Evolutionary conservation across 2,329 filamentous ascomycete species (phyloP).

Genomic region (Apiospora saccharicola): DNA sequence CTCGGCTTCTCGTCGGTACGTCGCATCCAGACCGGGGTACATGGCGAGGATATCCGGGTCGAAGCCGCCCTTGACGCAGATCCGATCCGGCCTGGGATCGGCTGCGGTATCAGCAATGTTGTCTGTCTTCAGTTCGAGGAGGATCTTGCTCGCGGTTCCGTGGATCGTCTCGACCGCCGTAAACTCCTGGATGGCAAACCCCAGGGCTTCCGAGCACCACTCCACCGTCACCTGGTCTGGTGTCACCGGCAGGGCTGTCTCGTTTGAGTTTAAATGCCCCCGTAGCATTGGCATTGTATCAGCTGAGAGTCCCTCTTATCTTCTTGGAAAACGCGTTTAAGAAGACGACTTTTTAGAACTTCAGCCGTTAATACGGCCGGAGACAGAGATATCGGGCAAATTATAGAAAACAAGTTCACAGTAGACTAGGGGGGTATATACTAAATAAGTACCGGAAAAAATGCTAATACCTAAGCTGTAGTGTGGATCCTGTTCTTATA

Average conservation of each 20-base stretch:
- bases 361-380: not conserved
- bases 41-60: constrained; percentile 28
- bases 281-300: not conserved
- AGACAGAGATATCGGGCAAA: too few relatives aligned
- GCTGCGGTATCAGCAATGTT: not conserved
- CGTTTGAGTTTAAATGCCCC: not conserved
- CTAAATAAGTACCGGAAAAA: too few relatives aligned
- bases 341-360: not conserved
- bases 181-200: constrained; percentile 26
- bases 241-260: not conserved
- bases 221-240: constrained; percentile 26
- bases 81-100: not conserved
- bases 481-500: too few relatives aligned
- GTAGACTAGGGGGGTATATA: too few relatives aligned
- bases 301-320: not conserved
- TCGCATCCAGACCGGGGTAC: constrained; percentile 24
- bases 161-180: constrained; percentile 27
- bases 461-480: too few relatives aligned
- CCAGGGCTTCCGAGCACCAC: constrained; percentile 28
- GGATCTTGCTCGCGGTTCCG: constrained; percentile 27
- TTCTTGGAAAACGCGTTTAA: not conserved
- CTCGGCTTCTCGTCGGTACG: constrained; percentile 29
- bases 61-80: constrained; percentile 33
- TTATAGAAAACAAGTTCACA: too few relatives aligned
- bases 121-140: constrained; percentile 24